Evolutionary conservation across 2,329 filamentous ascomycete species (phyloP).

Genomic region (Ramularia collo-cygni): DNA sequence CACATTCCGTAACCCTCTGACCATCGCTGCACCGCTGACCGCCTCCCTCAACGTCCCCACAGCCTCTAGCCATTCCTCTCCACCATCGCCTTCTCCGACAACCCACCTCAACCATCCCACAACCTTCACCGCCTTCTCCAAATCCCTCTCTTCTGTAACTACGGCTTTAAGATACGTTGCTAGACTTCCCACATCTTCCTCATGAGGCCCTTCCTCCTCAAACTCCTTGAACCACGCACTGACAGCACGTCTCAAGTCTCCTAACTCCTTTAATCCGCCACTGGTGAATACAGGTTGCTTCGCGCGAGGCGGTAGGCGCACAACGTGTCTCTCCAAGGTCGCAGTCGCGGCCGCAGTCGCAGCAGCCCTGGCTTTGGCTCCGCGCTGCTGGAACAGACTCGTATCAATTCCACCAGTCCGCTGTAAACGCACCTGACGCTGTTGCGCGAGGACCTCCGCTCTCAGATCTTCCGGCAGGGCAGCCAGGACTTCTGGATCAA

Average conservation of each 20-base stretch:
- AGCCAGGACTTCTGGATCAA: constrained; percentile 68
- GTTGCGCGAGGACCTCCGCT: constrained; percentile 69
- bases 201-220: constrained; percentile 65
- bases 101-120: constrained; percentile 56
- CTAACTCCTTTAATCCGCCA: constrained; percentile 45
- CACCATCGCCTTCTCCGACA: constrained; percentile 24
- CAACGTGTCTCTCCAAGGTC: constrained; percentile 34
- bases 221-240: constrained; percentile 71
- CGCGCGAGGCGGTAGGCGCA: constrained; percentile 43
- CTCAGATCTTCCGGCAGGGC: constrained; percentile 78
- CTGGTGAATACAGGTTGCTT: constrained; percentile 57
- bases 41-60: constrained; percentile 35
- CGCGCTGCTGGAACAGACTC: constrained; percentile 24
- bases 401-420: constrained; percentile 37
- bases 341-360: constrained; percentile 11
- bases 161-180: constrained; percentile 66
- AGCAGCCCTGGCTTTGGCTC: constrained; percentile 15
- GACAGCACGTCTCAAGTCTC: constrained; percentile 67
- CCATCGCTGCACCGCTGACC: constrained; percentile 38
- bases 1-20: constrained; percentile 41
- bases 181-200: constrained; percentile 68
- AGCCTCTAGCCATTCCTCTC: constrained; percentile 31
- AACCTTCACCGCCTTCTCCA: constrained; percentile 65
- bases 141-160: constrained; percentile 66
- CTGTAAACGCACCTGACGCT: constrained; percentile 55